A percentile compares a stretch with the other conserved stretches of the same genome.
phyloP scores from a whole-genome alignment of 352 stramenopile genomes.

The Saprolegnia parasitica region DNA sequence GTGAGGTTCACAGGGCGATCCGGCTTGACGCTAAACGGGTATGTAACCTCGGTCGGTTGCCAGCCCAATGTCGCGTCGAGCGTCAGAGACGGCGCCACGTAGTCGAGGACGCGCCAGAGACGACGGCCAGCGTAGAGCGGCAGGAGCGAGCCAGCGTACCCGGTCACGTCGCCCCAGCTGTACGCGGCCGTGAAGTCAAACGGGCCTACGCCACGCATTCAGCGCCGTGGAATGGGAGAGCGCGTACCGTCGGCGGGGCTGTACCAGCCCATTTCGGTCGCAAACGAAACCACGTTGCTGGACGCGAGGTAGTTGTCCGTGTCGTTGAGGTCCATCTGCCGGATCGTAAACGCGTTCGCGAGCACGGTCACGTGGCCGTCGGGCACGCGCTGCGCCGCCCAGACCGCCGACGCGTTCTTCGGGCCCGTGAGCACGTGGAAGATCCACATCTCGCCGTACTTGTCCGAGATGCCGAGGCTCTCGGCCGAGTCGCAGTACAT shows the following conservation, averaged over 20 bases:
- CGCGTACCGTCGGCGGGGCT: slow-evolving; percentile 39
- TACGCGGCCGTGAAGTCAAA: slow-evolving; percentile 77
- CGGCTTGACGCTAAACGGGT: slow-evolving; percentile 85
- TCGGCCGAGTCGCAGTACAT: slow-evolving; percentile 75
- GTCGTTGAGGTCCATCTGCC: slow-evolving; percentile 73
- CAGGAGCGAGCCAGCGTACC: slow-evolving; percentile 48
- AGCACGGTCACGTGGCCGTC: slow-evolving; percentile 87
- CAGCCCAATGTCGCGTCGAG: slow-evolving; percentile 64
- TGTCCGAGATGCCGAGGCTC: slow-evolving; percentile 82
- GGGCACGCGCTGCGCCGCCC: slow-evolving; percentile 89
- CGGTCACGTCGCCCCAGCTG: slow-evolving; percentile 36
- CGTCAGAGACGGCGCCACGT: slow-evolving; percentile 70
- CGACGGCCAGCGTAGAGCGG: slow-evolving; percentile 77
- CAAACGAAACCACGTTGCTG: slow-evolving; percentile 78
- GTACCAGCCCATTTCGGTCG: slow-evolving; percentile 83
- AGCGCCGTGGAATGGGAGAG: slow-evolving; percentile 58
- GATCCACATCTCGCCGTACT: slow-evolving; percentile 87
- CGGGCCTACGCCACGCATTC: slow-evolving; percentile 31
- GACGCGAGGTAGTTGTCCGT: slow-evolving; percentile 85
- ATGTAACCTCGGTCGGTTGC: slow-evolving; percentile 71
- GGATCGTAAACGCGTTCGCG: slow-evolving; percentile 92
- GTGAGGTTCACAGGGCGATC: slow-evolving; percentile 53
- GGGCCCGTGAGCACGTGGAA: slow-evolving; percentile 92
- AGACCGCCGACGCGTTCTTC: slow-evolving; percentile 84
- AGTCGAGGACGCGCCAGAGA: slow-evolving; percentile 84